Base-by-base conservation (phyloP, 1,284 basidiomycete species). In the Meira miltonrushii region DNA sequence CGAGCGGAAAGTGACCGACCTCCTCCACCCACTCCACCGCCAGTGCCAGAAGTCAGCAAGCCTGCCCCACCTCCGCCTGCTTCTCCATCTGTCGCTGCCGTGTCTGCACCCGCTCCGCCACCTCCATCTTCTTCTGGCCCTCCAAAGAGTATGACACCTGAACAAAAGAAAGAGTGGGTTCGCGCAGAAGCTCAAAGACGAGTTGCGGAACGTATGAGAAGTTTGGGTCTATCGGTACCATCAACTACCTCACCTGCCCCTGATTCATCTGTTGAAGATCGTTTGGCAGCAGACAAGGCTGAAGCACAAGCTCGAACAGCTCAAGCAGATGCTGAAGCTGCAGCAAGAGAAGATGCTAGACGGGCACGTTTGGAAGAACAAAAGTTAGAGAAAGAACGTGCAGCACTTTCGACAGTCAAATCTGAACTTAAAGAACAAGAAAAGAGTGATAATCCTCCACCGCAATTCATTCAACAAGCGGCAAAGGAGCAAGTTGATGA, bases 161-260 rank as follows among this genome's bases (percentile, higher is more conserved):
- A 88, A 66, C 90, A 97, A 74, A 86, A 90, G 10, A 82, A 85
- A 57, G 90, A 89, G 0, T 92, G 84, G 75, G 85, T 90, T 65
- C 86, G 86, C 17, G 86, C 86, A 2, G 87, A 95, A 77, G 94
- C 92, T 1, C 87, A 90, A 72, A 84, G 86, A 19, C 85, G 89
- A 47, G 85, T 96, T 39, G 86, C 91, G 69, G 92, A 88, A 46
- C 88, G 94, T 37, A 92, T 90, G 83, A 85, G 86, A 43, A 88
- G 88, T 9, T 84, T 97, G 2, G 94, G 95, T 13, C 83, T 88
- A 1, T 81, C 84, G 0, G 75, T 71, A 6, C 64, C 69, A 7
- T 15, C 50, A 33, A 33, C 50, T 8, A n/a, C 50, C n/a, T 54
- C 56, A 9, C 33, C 52, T n/a, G 25, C 54, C n/a, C 54, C 53